Evolutionary conservation across 2,329 filamentous ascomycete species (phyloP), one percentile per base, ranked within the genome.

Genomic region (Stagonosporopsis vannaccii): DNA sequence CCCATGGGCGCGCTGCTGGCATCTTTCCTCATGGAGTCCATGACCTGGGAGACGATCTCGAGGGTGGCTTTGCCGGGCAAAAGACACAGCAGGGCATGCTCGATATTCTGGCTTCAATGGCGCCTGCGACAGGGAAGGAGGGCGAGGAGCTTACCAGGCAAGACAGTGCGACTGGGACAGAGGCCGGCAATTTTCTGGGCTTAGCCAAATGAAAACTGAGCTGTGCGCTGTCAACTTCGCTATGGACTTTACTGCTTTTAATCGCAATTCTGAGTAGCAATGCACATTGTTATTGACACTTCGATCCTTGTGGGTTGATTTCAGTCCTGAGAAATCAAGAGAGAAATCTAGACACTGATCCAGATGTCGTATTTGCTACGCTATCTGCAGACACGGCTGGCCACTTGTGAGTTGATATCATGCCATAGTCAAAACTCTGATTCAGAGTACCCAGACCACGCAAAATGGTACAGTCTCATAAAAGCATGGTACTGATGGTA

Each of bases 1-100:
- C 65, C 11, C 56, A 60, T 26, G 63, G 62, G 32, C 57, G 66
- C 13, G 62, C 58, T 20, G 65, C 58, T n/a, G 58, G 60, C 12
- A 46, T 68, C 6, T 60, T 68, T 25, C 68, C 65, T 2, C 52
- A 56, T 17, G 60, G 43, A 9, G 61, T 53, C 36, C 39, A 52
- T 5, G 66, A 70, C 39, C 19, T 69, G 22, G 58, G 56, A 26
- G 68, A 69, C 46, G 64, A 69, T 44, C 32, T 70, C 1, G 64
- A 65, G 39, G 67, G 62, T 11, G 58, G 47, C 2, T 56, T 51
- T 26, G 53, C 47, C 3, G 53, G 53, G 7, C 42, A 37, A 13
- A 47, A 20, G 12, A 42, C 28, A 9, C 47, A 56, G 11, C 42
- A 56, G 13, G 42, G 42, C 11, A 43, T 56, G 22, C 30, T 47